Evolutionary conservation across 495 filamentous ascomycete genomes (phyloP).

Genomic region (Darksidea phi): DNA sequence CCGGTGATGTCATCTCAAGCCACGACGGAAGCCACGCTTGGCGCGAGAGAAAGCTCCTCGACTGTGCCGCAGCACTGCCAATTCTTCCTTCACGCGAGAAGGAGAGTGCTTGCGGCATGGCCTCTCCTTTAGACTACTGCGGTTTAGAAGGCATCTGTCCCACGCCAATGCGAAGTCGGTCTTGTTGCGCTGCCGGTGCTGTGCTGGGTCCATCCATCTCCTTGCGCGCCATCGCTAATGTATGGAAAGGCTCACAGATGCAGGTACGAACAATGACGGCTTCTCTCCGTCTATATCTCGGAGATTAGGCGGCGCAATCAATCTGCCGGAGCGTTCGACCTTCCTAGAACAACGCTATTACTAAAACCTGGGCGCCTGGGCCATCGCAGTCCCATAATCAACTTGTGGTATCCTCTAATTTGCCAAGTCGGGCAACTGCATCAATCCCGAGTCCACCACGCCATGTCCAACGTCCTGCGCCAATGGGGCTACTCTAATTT

Average conservation of each 20-base stretch:
- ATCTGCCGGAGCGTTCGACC: not conserved
- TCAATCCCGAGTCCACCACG: not conserved
- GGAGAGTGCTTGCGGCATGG: too few species aligned
- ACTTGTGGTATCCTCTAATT: not conserved
- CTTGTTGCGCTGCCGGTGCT: too few species aligned
- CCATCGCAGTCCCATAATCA: not conserved
- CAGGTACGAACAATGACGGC: too few species aligned
- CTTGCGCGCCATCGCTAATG: too few species aligned
- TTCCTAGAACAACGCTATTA: slow-evolving; percentile 1
- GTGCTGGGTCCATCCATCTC: too few species aligned
- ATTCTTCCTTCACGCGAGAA: not conserved
- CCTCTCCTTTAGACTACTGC: too few species aligned
- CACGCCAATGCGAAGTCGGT: too few species aligned
- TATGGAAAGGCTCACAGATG: too few species aligned
- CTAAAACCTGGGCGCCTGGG: slow-evolving; percentile 14
- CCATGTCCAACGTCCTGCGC: too few species aligned
- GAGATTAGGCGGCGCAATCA: slow-evolving; percentile 10
- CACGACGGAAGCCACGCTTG: not conserved
- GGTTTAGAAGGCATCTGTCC: too few species aligned
- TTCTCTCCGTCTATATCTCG: too few species aligned
- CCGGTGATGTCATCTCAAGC: slow-evolving; percentile 27
- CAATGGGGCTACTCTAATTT: too few species aligned
- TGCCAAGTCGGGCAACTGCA: slow-evolving; percentile 1
- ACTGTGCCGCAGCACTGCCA: not conserved
- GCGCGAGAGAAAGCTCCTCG: not conserved